Evolutionary conservation across 331 rosid species (phyloP).

Genomic region (Arachis monticola): DNA sequence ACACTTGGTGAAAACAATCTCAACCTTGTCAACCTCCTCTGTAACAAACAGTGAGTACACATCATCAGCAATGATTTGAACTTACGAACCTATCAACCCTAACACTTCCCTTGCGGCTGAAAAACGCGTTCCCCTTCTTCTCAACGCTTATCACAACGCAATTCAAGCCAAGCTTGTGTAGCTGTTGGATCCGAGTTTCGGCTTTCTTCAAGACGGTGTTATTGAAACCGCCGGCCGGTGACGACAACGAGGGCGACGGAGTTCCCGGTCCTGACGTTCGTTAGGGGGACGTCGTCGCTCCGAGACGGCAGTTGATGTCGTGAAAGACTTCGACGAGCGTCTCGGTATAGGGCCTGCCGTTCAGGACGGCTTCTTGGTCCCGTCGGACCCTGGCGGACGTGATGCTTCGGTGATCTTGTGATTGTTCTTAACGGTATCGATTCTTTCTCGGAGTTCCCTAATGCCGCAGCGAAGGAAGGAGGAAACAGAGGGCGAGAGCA

Average conservation of each 20-base stretch:
- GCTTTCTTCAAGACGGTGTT: slow-evolving; percentile 58
- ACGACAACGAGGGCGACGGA: slow-evolving; percentile 71
- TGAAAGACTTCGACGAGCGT: slow-evolving; percentile 70
- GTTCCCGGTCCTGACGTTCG: slow-evolving; percentile 66
- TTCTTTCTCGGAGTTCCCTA: slow-evolving; percentile 69
- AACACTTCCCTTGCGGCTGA: slow-evolving; percentile 56
- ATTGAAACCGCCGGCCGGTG: slow-evolving; percentile 80
- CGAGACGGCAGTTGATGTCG: slow-evolving; percentile 76
- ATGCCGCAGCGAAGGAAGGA: slow-evolving; percentile 50
- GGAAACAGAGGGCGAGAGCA: slow-evolving; percentile 23
- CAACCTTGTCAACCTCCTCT: slow-evolving; percentile 85
- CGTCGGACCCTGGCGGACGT: slow-evolving; percentile 89
- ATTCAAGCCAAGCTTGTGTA: slow-evolving; percentile 55
- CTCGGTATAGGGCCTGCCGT: slow-evolving; percentile 77
- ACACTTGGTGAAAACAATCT: slow-evolving; percentile 72
- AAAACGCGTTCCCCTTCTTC: slow-evolving; percentile 79
- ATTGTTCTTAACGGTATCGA: slow-evolving; percentile 62
- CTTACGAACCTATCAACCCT: slow-evolving; percentile 74
- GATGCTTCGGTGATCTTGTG: slow-evolving; percentile 93
- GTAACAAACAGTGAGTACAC: slow-evolving; percentile 71
- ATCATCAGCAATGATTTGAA: slow-evolving; percentile 73
- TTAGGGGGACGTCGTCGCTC: slow-evolving; percentile 63
- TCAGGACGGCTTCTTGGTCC: slow-evolving; percentile 94
- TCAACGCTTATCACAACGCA: slow-evolving; percentile 73
- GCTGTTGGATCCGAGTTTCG: slow-evolving; percentile 50